Evolutionary conservation across 768 basidiomycete species (phyloP).

Genomic region (Russula griseocarnosa): DNA sequence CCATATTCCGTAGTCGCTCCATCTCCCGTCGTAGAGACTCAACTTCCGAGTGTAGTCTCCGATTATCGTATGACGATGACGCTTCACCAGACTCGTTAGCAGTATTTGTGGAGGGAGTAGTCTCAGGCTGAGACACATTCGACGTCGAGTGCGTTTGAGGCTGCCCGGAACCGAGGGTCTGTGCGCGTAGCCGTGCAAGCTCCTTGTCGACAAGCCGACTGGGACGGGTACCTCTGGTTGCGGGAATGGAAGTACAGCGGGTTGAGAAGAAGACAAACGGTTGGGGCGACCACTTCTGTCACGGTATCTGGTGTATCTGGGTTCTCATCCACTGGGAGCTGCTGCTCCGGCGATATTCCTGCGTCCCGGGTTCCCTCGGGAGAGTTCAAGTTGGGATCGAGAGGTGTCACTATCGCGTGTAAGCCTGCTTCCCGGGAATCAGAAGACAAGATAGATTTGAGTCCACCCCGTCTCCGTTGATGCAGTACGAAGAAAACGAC

Average conservation of each 20-base stretch:
- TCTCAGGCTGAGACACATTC: background rate
- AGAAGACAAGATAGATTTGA: background rate
- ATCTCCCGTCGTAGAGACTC: constrained; percentile 32
- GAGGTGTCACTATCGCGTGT: constrained; percentile 1
- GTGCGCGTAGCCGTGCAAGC: background rate
- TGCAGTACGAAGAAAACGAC: constrained; percentile 6
- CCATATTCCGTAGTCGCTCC: constrained; percentile 30
- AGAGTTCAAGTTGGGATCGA: background rate
- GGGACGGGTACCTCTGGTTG: background rate
- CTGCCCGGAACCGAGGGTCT: background rate
- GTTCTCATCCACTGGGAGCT: background rate
- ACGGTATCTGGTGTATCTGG: background rate
- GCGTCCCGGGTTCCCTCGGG: background rate
- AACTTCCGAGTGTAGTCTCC: constrained; percentile 29
- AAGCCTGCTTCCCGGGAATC: background rate
- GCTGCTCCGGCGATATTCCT: background rate
- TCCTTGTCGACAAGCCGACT: background rate
- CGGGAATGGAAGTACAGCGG: no score
- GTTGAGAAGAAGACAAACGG: background rate
- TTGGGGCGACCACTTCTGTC: background rate
- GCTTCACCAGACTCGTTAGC: background rate
- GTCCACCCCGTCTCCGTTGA: constrained; percentile 1
- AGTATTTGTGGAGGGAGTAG: background rate
- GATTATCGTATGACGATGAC: background rate
- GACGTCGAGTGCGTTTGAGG: background rate